Percentiles rank a stretch among this genome's conserved stretches.
These are phyloP conservation scores for Dictyostelium firmibasis DNA, from an alignment of 78 protist genomes.

Conservation along the genomic window DNA sequence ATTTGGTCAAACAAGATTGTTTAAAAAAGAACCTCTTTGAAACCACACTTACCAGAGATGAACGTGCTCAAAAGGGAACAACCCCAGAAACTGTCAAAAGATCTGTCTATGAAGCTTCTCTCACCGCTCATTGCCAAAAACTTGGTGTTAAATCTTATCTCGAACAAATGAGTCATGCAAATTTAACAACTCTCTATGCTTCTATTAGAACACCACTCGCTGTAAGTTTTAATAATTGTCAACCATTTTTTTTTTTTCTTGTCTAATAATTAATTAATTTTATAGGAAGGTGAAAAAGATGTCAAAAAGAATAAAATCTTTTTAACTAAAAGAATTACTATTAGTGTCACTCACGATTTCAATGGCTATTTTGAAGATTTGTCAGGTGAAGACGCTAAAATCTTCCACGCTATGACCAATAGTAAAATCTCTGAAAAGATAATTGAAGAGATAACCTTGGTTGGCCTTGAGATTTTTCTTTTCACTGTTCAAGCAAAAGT, in stretches of 20 bases:
- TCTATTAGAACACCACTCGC: background rate
- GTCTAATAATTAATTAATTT: background rate
- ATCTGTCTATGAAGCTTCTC: background rate
- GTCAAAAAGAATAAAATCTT: background rate
- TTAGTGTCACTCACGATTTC: background rate
- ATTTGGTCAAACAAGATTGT: background rate
- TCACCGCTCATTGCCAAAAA: background rate
- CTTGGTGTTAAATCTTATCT: background rate
- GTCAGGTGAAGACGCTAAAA: background rate
- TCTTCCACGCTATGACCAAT: background rate
- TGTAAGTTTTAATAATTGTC: background rate
- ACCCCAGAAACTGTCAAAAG: background rate
- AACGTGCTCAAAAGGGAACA: background rate
- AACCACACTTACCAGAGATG: background rate
- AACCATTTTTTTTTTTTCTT: background rate
- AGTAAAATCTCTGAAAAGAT: background rate
- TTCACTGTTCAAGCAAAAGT: constrained; percentile 13
- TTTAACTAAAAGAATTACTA: background rate
- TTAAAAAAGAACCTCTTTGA: background rate
- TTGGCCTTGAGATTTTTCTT: constrained; percentile 34
- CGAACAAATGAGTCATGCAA: background rate
- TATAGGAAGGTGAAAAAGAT: background rate
- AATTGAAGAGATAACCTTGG: background rate
- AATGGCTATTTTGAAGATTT: background rate
- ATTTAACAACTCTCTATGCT: background rate